Percentiles rank a stretch among this genome's conserved stretches.
These are phyloP conservation scores for Euphrasia confusa DNA, from an alignment of 257 asterid species.

Conservation along the genomic window DNA sequence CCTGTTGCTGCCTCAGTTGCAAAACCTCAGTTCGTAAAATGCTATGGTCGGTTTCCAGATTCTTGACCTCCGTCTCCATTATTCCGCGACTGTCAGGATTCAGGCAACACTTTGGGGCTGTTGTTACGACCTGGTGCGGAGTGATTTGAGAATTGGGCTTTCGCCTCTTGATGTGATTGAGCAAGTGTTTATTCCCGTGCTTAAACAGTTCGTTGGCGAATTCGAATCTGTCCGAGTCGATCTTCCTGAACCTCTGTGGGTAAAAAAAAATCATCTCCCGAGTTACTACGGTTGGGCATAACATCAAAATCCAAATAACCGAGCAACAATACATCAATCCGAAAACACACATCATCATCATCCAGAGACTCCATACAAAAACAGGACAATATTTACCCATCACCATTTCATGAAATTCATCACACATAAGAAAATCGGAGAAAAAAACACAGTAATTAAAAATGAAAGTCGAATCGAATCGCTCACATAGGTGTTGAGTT, in stretches of 20 bases:
- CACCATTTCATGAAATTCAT: not conserved
- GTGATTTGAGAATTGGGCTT: constrained; percentile 28
- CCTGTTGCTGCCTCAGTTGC: constrained; percentile 60
- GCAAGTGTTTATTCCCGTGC: constrained; percentile 70
- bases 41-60: constrained; percentile 41
- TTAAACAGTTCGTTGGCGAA: constrained; percentile 71
- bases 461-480: not conserved
- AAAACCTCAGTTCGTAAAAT: constrained; percentile 40
- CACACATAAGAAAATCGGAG: not conserved
- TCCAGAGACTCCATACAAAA: too few species aligned
- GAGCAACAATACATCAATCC: not conserved
- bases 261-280: not conserved
- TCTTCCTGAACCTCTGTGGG: constrained; percentile 70
- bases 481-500: constrained; percentile 87
- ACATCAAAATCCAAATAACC: not conserved
- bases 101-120: constrained; percentile 29
- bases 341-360: too few species aligned
- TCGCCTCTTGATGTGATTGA: constrained; percentile 69
- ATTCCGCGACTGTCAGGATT: constrained; percentile 27
- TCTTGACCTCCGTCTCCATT: constrained; percentile 44
- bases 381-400: not conserved
- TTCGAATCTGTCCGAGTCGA: constrained; percentile 87
- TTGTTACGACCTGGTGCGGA: constrained; percentile 18
- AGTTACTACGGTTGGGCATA: constrained; percentile 11
- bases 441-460: not conserved